Conservation (phyloP, 1,139 yeast species). For the Suhomyces wounanorum region DNA sequence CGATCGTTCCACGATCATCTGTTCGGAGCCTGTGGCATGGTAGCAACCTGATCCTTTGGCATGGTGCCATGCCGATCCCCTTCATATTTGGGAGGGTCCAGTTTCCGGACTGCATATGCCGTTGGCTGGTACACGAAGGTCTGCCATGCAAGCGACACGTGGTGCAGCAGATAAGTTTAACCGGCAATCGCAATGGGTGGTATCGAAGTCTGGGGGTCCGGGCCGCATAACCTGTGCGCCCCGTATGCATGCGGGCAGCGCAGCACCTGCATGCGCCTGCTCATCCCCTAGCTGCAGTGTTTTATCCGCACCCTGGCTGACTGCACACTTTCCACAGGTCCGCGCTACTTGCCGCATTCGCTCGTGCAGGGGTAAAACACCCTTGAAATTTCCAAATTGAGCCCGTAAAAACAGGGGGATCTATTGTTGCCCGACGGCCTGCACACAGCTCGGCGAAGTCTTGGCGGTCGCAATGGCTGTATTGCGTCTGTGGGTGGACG, state of each 20-base stretch:
- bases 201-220: neutral
- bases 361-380: slow-evolving; percentile 2
- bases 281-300: neutral
- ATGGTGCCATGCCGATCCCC: neutral
- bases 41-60: too few species aligned
- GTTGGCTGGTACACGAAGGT: neutral
- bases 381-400: neutral
- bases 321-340: neutral
- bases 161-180: slow-evolving; percentile 1
- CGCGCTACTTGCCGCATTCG: neutral
- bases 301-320: neutral
- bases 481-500: neutral
- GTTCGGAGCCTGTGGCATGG: neutral
- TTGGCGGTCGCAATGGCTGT: neutral
- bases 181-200: neutral
- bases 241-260: neutral
- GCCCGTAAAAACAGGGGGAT: neutral
- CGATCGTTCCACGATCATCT: neutral
- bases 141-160: neutral
- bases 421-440: neutral
- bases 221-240: neutral
- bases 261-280: neutral
- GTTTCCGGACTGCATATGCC: neutral
- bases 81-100: neutral
- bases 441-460: neutral